A percentile compares a stretch with the other conserved stretches of the same genome.
phyloP scores from a whole-genome alignment of 2,329 filamentous ascomycete species.

The Stagonosporopsis vannaccii region DNA sequence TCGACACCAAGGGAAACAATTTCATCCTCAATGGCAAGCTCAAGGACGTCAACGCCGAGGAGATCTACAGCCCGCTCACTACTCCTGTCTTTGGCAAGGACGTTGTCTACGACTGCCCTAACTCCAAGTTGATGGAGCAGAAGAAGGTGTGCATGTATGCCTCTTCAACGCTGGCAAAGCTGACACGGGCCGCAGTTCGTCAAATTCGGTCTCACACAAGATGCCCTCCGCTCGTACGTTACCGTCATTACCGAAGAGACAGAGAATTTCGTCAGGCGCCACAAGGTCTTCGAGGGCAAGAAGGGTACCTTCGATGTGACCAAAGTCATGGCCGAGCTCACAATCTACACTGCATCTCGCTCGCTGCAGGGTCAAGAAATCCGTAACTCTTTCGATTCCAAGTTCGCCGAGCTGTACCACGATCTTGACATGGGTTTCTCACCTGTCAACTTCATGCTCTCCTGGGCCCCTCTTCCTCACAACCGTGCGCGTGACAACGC shows the following conservation, averaged over 20 bases:
- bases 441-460: slow-evolving; percentile 87
- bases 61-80: slow-evolving; percentile 82
- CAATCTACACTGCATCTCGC: slow-evolving; percentile 88
- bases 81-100: slow-evolving; percentile 79
- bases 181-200: slow-evolving; percentile 65
- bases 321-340: slow-evolving; percentile 81
- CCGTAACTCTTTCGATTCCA: slow-evolving; percentile 78
- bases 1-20: slow-evolving; percentile 84
- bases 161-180: neutral
- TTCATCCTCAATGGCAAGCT: slow-evolving; percentile 92
- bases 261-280: slow-evolving; percentile 73
- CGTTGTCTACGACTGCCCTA: slow-evolving; percentile 91
- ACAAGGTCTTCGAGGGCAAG: slow-evolving; percentile 70
- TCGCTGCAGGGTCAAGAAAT: slow-evolving; percentile 86
- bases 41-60: slow-evolving; percentile 88
- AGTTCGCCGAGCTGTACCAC: slow-evolving; percentile 83
- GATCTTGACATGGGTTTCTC: slow-evolving; percentile 90
- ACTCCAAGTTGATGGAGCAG: slow-evolving; percentile 93
- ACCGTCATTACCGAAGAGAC: slow-evolving; percentile 79
- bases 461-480: slow-evolving; percentile 88
- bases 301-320: slow-evolving; percentile 75
- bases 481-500: slow-evolving; percentile 83
- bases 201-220: slow-evolving; percentile 79
- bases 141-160: slow-evolving; percentile 72
- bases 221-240: slow-evolving; percentile 79